Evolutionary conservation across 1,139 yeast species (phyloP), one percentile per base, ranked within the genome.

Genomic region (Ogataea hybrid): DNA sequence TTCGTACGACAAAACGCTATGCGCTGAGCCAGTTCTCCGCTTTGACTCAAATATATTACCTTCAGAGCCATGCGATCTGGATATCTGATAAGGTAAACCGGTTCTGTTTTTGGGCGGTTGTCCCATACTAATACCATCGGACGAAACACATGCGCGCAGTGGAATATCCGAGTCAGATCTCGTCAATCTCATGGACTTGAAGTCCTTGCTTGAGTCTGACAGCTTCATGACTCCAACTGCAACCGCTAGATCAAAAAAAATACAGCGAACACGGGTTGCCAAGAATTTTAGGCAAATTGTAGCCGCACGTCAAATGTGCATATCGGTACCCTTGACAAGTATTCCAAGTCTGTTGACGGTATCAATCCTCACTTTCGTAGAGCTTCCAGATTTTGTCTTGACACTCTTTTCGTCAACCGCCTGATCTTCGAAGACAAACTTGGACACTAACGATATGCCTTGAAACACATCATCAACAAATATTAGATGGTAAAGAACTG

Each of bases 391-490:
- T 20, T 30, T 6, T 7, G 20, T 25, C n/a, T 16, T 29, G 15
- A n/a, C 11, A 9, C 10, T 15, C 14, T 27, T 25, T n/a, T 32
- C 16, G 5, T 10, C 11, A 8, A 10, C 16, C 4, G 27, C 7
- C 15, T 16, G 12, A 6, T 15, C 12, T 6, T 30, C 28, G 11
- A 25, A 6, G 28, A 42, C 5, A 28, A 32, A 39, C 15, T 31
- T 38, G 9, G 43, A 27, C 18, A 39, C 28, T 12, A 39, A 37
- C 2, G 59, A 42, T 3, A 57, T 50, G 3, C 65, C 62, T 2
- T 41, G 47, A 39, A 64, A 61, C 17, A 35, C 41, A 8, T 50
- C 58, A 45, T 63, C 53, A 7, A 58, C 44, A 41, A 48, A 64
- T 2, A 64, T 45, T 11, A 61, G 17, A 57, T 64, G 63, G 40